These are phyloP conservation scores for Plasmodium gallinaceum DNA, from an alignment of 169 alveolate species.

Conservation along the genomic window DNA sequence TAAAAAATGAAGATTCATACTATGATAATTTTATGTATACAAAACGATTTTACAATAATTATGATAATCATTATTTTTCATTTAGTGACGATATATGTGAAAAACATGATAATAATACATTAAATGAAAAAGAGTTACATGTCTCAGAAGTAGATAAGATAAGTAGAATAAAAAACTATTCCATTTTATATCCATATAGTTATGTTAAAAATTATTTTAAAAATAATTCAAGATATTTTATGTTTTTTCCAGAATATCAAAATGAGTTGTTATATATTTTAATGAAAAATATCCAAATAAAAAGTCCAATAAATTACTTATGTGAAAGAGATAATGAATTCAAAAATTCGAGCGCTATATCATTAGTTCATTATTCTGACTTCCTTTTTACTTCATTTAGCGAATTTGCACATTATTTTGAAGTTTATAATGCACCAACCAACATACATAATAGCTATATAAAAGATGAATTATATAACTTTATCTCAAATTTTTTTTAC, in stretches of 20 bases:
- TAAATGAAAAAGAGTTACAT: not conserved
- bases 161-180: constrained; percentile 17
- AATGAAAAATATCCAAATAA: too few relatives aligned
- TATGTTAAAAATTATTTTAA: not conserved
- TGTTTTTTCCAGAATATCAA: too few relatives aligned
- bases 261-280: too few relatives aligned
- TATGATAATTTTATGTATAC: constrained; percentile 38
- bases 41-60: constrained; percentile 1
- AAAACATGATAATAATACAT: not conserved
- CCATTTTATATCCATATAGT: not conserved
- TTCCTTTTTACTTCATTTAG: constrained; percentile 7
- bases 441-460: constrained; percentile 11
- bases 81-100: constrained; percentile 15
- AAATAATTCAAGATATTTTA: too few relatives aligned
- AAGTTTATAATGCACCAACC: constrained; percentile 23
- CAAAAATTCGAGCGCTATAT: not conserved
- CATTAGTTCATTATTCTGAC: constrained; percentile 23
- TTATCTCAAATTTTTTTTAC: not conserved
- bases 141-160: not conserved
- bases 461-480: not conserved
- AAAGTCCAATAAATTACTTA: constrained; percentile 5
- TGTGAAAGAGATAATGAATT: not conserved
- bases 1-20: constrained; percentile 3
- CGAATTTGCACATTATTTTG: constrained; percentile 63
- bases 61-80: constrained; percentile 1